Base-by-base conservation (phyloP, 192 early-diverging fungal genomes). In the Backusella morwellensis region DNA sequence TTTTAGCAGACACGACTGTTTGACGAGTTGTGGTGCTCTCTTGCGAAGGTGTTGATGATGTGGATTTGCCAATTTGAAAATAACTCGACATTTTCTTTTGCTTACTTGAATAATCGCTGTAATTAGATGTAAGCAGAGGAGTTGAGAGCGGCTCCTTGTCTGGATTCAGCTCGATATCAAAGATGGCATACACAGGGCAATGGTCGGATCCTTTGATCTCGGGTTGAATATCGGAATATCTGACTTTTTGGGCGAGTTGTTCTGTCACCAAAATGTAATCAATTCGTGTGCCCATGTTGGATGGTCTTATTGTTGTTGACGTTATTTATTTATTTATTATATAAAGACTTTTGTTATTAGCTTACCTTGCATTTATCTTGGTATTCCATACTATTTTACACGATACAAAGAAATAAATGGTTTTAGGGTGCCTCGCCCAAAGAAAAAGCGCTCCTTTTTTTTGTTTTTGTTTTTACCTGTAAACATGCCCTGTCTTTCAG, bases 121-220 rank as follows among this genome's bases (percentile, higher is more conserved):
- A 36, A 14, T 34, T 36, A 12, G 67, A 68, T n/a, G 35, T 68
- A 68, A 68, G 67, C 29, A 68, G 17, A n/a, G 29, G 67, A 8
- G 67, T 34, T 9, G 23, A 14, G 11, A 63, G 56, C 11, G 56
- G 56, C 12, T 63, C 56, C 9, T 63, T 29, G 12, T 29, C 26
- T 29, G 21, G 56, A 29, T 29, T 63, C n/a, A 63, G 29, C 12
- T 63, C 23, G 1, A 63, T 63, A 7, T 63, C 56, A 63, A 63
- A 26, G 26, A 14, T 63, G 8, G 56, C 56, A 38, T 85, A 76
- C 1, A 95, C 91, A 1, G 93, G 94, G 74, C 95, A 96, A 77
- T 96, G 95, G 80, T 96, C 95, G 17, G 91, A 92, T 8, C 95
- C 95, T 67, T 89, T 78, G 14, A 95, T 77, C 1, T 88, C 72